Evolutionary conservation across 148 eudicot genomes (phyloP), one percentile per base, ranked within the genome.

Genomic region (Silene latifolia): DNA sequence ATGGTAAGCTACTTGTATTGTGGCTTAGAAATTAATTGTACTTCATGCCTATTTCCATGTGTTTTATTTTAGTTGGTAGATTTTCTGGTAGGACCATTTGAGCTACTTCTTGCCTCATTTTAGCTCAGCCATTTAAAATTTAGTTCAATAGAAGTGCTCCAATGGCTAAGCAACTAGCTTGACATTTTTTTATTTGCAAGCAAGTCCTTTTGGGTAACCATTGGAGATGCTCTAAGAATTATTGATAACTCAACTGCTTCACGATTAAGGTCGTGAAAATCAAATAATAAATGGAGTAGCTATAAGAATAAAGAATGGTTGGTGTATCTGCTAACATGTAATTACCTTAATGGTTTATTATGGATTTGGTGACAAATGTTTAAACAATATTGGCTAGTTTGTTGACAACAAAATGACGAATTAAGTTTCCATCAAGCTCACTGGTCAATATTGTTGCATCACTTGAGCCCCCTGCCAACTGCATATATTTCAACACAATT

Each of bases 351-450:
- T 48, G 67, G 44, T 63, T 15, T 11, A 53, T 29, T 20, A 8
- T 65, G 77, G 77, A 53, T 74, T 74, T 64, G 77, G 77, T 74
- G 18, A 4, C 61, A 74, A 51, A 27, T 32, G 61, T 63, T 63
- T 74, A 24, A 23, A 24, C 27, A 25, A 10, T 4, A 61, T 20
- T 27, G 65, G 24, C 54, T 42, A 35, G 3, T 35, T 35, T 35
- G 7, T 39, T 39, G 8, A 39, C 44, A 39, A 39, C 8, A 6
- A 39, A 39, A 39, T 39, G 23, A 69, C 57, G 53, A 58, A 35
- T 39, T 12, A 60, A 8, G 39, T 70, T 19, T 51, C 17, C 11
- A 2, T 73, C 46, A 65, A 74, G 32, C n/a, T 74, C 51, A 29
- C 12, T n/a, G 54, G 24, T 54, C 19, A 65, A 69, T 19, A 21